Percentiles rank a stretch among this genome's conserved stretches.
phyloP scores from a whole-genome alignment of 2,329 filamentous ascomycete genomes.

The Boeremia exigua region DNA sequence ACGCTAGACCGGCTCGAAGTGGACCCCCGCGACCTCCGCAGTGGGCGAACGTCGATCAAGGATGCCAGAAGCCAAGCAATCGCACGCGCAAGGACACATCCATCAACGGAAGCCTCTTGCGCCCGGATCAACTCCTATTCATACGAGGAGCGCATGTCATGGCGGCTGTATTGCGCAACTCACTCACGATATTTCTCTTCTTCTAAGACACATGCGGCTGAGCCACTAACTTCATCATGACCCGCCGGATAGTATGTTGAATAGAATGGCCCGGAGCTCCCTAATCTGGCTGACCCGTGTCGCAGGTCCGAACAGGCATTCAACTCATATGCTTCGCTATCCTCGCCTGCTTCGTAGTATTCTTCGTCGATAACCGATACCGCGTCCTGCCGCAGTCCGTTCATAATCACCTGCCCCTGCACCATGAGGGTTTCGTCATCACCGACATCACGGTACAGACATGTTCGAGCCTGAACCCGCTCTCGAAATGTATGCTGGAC shows the following conservation, averaged over 20 bases:
- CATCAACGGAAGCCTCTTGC: constrained; percentile 16
- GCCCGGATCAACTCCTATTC: not conserved
- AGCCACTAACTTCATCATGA: constrained; percentile 38
- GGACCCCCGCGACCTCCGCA: constrained; percentile 9
- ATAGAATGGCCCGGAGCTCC: not conserved
- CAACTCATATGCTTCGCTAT: constrained; percentile 73
- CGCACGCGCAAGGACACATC: constrained; percentile 16
- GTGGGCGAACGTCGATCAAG: constrained; percentile 24
- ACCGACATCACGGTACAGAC: constrained; percentile 82
- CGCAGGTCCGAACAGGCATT: constrained; percentile 66
- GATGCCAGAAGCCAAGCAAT: constrained; percentile 29
- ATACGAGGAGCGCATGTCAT: constrained; percentile 16
- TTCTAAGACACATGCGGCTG: constrained; percentile 14
- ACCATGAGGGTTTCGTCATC: constrained; percentile 83
- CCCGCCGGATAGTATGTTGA: constrained; percentile 47
- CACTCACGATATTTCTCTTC: constrained; percentile 6
- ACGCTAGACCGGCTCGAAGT: constrained; percentile 7
- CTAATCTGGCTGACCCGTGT: not conserved
- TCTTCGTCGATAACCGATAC: constrained; percentile 88
- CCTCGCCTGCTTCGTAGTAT: constrained; percentile 70
- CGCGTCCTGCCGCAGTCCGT: constrained; percentile 83
- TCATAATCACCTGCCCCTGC: constrained; percentile 81
- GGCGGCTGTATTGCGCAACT: constrained; percentile 14
- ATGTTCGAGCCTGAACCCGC: constrained; percentile 75
- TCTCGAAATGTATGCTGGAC: constrained; percentile 79